Base-by-base conservation (phyloP, 2,329 filamentous ascomycete genomes). In the Phoma herbarum region DNA sequence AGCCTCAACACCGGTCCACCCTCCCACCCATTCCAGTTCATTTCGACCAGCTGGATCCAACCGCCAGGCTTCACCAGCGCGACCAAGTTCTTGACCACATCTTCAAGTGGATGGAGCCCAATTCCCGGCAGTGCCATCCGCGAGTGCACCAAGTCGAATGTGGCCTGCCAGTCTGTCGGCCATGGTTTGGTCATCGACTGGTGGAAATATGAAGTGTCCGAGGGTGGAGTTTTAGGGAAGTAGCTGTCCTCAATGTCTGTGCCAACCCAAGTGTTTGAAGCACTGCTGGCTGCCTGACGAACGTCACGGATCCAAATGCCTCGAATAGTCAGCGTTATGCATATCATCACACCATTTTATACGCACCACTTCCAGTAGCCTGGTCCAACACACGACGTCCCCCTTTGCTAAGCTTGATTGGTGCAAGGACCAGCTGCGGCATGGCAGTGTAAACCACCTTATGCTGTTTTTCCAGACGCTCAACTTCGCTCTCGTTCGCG, bases 91-190 rank as follows among this genome's bases (percentile, higher is more conserved):
- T 61, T 59, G 45, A 65, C 53, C 1, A 50, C 46, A n/a, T 50
- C 49, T 29, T 55, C 29, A n/a, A 66, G 48, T 10, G 55, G 49
- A n/a, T 42, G 51, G 1, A 50, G 49, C 12, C 62, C 62, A 9
- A 57, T 45, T 20, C 62, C 64, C 2, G 52, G 57, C 4, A 66
- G 50, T 10, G 58, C 64, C 28, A 65, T 39, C 8, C 60, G 62
- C 22, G 57, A 63, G 47, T 65, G 64, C 28, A 65, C 64, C 16
- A 66, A 46, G 25, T 63, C 64, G 39, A 65, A 65, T 9, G 51
- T 43, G 16, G 37, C 51, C 4, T 60, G 41, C 60, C 62, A 63
- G 6, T 53, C 49, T 29, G 25, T 25, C 1, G 62, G 62, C 55
- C 64, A 65, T 2, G 57, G 26, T 33, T 62, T 48, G 11, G 55